Evolutionary conservation across 2,329 filamentous ascomycete species (phyloP).

Genomic region (Ascochyta rabiei): DNA sequence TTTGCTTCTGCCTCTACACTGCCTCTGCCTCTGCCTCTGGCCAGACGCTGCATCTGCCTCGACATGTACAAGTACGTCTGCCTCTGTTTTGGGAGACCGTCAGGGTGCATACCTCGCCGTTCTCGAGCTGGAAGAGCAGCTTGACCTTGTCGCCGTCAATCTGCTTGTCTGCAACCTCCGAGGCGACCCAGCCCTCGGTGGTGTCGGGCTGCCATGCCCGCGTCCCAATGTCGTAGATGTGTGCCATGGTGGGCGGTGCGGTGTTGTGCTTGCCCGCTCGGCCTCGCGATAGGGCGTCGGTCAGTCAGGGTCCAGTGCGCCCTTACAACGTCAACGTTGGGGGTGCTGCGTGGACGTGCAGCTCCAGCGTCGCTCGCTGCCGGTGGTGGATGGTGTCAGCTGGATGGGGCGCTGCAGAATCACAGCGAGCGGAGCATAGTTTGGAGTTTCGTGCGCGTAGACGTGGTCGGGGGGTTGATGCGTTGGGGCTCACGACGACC

Average conservation of each 20-base stretch:
- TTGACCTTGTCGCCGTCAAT: constrained; percentile 84
- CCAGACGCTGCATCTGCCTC: not conserved
- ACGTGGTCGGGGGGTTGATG: constrained; percentile 4
- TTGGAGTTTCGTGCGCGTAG: constrained; percentile 2
- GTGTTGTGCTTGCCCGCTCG: too few species aligned
- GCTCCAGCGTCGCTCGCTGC: constrained; percentile 23
- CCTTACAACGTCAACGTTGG: constrained; percentile 14
- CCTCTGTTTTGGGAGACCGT: not conserved
- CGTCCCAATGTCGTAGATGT: constrained; percentile 94
- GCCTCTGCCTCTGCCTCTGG: not conserved
- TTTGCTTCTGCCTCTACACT: not conserved
- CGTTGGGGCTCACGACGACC: not conserved
- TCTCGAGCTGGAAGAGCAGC: constrained; percentile 86
- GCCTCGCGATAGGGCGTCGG: too few species aligned
- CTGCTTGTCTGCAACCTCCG: constrained; percentile 86
- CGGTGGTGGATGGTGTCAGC: constrained; percentile 15
- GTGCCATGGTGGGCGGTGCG: constrained; percentile 68
- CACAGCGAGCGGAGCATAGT: constrained; percentile 40
- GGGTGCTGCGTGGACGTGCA: constrained; percentile 19
- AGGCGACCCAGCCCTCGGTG: constrained; percentile 96
- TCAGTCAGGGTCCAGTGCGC: constrained; percentile 35
- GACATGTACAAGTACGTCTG: too few species aligned
- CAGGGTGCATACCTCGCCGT: constrained; percentile 74
- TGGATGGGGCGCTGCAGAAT: constrained; percentile 31
- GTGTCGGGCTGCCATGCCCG: constrained; percentile 97